Conservation (phyloP, 768 basidiomycete species). For the Phaeotremella skinneri region DNA sequence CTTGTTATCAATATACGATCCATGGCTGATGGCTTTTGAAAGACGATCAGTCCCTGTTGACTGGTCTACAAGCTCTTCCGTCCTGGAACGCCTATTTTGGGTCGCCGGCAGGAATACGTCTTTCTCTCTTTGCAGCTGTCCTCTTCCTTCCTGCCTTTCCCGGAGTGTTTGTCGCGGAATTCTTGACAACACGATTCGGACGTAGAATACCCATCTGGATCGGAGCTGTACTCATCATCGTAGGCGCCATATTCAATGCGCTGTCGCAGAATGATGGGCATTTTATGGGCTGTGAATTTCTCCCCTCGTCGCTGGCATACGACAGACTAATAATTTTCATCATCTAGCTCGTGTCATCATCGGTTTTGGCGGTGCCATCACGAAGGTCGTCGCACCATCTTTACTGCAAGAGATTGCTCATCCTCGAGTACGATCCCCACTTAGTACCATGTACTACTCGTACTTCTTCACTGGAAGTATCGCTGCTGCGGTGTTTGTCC, state of each 20-base stretch:
- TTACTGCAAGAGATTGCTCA: constrained; percentile 1
- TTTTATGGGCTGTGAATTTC: constrained; percentile 10
- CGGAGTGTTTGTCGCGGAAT: neutral
- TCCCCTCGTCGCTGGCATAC: neutral
- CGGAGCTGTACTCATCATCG: constrained; percentile 8
- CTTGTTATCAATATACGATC: neutral
- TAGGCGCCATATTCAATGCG: constrained; percentile 6
- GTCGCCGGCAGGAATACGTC: neutral
- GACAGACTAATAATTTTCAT: neutral
- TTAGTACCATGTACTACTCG: neutral
- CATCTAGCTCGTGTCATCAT: constrained; percentile 5
- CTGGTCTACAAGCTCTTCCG: neutral
- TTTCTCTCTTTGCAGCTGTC: neutral
- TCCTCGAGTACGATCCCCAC: constrained; percentile 4
- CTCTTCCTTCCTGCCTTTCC: constrained; percentile 2
- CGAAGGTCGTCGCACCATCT: neutral
- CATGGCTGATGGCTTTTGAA: neutral
- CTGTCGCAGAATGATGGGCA: neutral
- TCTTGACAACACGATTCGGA: neutral
- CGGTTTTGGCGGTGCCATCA: constrained; percentile 8
- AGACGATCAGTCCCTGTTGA: neutral
- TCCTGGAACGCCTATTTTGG: constrained; percentile 7
- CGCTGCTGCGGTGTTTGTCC: neutral
- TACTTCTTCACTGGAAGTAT: constrained; percentile 7
- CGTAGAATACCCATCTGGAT: constrained; percentile 4